Evolutionary conservation across 768 basidiomycete genomes (phyloP).

Genomic region (Trametopsis cervina): DNA sequence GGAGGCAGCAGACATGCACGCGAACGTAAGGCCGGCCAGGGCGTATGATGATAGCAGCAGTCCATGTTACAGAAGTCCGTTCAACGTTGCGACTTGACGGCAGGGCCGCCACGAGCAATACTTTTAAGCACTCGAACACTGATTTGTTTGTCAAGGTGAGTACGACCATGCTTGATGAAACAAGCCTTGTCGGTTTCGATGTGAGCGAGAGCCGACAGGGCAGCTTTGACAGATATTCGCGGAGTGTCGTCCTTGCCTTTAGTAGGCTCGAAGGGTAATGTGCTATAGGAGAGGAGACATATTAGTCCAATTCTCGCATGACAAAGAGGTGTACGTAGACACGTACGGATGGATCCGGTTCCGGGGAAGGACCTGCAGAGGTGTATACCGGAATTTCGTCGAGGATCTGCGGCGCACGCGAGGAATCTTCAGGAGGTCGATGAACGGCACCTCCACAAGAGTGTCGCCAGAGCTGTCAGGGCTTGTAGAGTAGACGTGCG

Average conservation of each 20-base stretch:
- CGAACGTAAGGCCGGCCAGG: too few species aligned
- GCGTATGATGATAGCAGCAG: too few species aligned
- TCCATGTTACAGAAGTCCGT: too few species aligned
- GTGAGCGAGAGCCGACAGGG: neutral
- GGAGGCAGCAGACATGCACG: neutral
- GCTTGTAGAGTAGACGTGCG: too few species aligned
- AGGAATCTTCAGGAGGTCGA: neutral
- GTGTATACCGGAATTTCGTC: neutral
- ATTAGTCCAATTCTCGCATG: too few species aligned
- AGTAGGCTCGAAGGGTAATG: neutral
- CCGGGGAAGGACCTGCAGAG: neutral
- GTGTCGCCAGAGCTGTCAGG: neutral
- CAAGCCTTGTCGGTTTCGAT: neutral
- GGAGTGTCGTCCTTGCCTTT: neutral
- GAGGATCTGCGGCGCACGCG: neutral
- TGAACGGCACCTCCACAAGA: neutral
- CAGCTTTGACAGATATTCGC: conserved; percentile 1
- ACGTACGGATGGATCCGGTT: neutral
- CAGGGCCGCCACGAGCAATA: too few species aligned
- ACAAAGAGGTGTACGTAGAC: too few species aligned
- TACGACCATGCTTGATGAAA: neutral
- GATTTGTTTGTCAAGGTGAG: conserved; percentile 6
- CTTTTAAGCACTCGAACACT: neutral
- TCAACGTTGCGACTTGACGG: too few species aligned
- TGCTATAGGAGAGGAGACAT: too few species aligned